phyloP scores from a whole-genome alignment of 2,329 filamentous ascomycete species.

The Arthroderma sp. region DNA sequence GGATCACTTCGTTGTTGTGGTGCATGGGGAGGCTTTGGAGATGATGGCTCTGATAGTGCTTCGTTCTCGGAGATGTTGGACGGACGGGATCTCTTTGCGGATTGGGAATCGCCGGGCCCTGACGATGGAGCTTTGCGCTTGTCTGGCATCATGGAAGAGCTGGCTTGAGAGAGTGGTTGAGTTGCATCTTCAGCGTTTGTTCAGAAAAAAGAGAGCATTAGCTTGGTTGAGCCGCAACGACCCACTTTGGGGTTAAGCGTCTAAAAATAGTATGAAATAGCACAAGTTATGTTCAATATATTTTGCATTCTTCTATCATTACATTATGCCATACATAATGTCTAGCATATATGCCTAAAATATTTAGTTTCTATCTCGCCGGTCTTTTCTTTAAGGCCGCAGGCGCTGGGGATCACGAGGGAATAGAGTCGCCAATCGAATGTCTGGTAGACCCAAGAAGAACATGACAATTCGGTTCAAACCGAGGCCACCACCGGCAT shows the following conservation, averaged over 20 bases:
- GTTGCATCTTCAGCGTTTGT: too few species aligned
- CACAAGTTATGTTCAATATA: too few species aligned
- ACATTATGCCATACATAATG: neutral
- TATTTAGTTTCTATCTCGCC: too few species aligned
- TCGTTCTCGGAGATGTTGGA: conserved; percentile 14
- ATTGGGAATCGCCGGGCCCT: conserved; percentile 2
- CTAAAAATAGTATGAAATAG: too few species aligned
- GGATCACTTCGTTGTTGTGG: conserved; percentile 42
- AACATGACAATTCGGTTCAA: conserved; percentile 55
- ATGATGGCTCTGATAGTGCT: conserved; percentile 15
- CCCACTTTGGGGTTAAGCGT: too few species aligned
- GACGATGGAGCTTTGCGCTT: conserved; percentile 8
- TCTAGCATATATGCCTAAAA: too few species aligned
- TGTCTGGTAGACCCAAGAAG: conserved; percentile 52
- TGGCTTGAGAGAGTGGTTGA: too few species aligned
- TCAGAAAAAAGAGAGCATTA: too few species aligned
- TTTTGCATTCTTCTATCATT: neutral
- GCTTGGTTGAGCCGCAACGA: too few species aligned
- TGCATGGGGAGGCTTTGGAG: conserved; percentile 6
- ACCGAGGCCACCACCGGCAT: conserved; percentile 52
- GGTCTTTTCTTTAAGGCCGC: conserved; percentile 22
- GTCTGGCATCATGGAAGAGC: conserved; percentile 3
- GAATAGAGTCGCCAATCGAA: conserved; percentile 49
- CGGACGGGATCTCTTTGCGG: conserved; percentile 21
- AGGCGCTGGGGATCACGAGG: conserved; percentile 49